phyloP scores from a whole-genome alignment of 192 early-diverging fungal species.

The Backusella liffmaniae region DNA sequence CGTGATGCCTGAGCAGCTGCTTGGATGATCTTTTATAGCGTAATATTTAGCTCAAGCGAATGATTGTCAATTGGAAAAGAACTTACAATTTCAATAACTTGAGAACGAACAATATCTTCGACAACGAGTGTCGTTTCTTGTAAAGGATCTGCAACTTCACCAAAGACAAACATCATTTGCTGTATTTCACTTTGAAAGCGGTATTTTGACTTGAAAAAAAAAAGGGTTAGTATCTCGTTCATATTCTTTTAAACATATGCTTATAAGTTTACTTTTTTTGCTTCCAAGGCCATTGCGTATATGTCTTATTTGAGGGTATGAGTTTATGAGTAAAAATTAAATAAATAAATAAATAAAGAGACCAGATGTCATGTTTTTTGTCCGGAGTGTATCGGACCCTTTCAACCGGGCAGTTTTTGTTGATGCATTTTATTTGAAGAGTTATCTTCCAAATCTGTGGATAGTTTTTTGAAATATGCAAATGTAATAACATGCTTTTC shows the following conservation, averaged over 20 bases:
- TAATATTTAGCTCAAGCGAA: neutral
- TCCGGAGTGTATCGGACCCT: no score
- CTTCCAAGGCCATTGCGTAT: neutral
- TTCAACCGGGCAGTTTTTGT: no score
- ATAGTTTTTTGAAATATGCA: no score
- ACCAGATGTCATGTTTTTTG: no score
- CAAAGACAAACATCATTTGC: conserved; percentile 99
- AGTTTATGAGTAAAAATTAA: no score
- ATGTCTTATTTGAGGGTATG: neutral
- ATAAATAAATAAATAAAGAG: no score
- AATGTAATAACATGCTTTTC: no score
- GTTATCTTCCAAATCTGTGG: no score
- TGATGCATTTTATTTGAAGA: no score
- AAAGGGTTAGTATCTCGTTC: neutral
- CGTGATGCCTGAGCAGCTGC: conserved; percentile 85
- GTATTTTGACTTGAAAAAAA: conserved; percentile 10
- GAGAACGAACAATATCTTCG: conserved; percentile 93
- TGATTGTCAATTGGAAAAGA: neutral
- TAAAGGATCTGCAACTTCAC: conserved; percentile 88
- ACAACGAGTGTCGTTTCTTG: conserved; percentile 87
- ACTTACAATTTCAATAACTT: conserved; percentile 90
- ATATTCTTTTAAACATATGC: neutral
- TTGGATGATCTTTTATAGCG: conserved; percentile 64
- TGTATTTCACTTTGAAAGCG: conserved; percentile 73
- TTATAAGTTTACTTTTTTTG: neutral